Percentiles rank a stretch among this genome's conserved stretches.
Evolutionary conservation across 164 flowering plant genomes (phyloP).

Genomic region (Dillenia turbinata): DNA sequence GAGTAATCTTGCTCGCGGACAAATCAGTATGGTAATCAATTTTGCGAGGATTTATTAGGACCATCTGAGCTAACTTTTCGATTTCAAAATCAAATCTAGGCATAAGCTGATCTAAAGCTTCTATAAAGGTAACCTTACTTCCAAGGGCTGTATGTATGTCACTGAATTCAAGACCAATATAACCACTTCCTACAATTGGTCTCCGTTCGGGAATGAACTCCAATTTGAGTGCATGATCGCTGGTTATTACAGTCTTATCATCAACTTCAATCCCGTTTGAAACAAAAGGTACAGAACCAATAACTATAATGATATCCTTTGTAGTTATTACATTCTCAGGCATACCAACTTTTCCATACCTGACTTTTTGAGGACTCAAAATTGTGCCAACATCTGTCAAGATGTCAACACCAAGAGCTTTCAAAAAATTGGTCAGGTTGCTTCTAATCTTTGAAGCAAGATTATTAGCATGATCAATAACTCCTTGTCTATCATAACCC

Average conservation of each 20-base stretch:
- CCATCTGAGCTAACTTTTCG: constrained; percentile 91
- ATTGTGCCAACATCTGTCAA: constrained; percentile 83
- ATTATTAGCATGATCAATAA: constrained; percentile 95
- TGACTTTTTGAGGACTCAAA: constrained; percentile 93
- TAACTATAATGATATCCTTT: constrained; percentile 88
- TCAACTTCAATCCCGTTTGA: constrained; percentile 99
- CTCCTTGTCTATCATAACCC: constrained; percentile 89
- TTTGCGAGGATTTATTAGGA: constrained; percentile 87
- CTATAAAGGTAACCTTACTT: constrained; percentile 95
- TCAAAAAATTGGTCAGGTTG: constrained; percentile 90
- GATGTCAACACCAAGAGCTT: constrained; percentile 94
- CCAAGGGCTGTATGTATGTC: constrained; percentile 99
- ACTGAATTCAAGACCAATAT: constrained; percentile 98
- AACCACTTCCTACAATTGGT: constrained; percentile 98
- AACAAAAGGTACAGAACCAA: constrained; percentile 97
- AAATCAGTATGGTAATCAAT: constrained; percentile 95
- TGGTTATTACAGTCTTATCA: constrained; percentile 72
- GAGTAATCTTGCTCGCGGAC: constrained; percentile 95
- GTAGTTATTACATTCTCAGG: constrained; percentile 86
- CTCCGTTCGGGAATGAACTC: constrained; percentile 97
- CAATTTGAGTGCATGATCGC: constrained; percentile 96
- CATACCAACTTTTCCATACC: too few relatives aligned
- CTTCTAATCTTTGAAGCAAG: constrained; percentile 86
- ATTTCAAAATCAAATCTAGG: constrained; percentile 99
- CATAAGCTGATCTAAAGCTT: constrained; percentile 98